phyloP scores from a whole-genome alignment of 768 basidiomycete species.

The Termitomyces sp. region DNA sequence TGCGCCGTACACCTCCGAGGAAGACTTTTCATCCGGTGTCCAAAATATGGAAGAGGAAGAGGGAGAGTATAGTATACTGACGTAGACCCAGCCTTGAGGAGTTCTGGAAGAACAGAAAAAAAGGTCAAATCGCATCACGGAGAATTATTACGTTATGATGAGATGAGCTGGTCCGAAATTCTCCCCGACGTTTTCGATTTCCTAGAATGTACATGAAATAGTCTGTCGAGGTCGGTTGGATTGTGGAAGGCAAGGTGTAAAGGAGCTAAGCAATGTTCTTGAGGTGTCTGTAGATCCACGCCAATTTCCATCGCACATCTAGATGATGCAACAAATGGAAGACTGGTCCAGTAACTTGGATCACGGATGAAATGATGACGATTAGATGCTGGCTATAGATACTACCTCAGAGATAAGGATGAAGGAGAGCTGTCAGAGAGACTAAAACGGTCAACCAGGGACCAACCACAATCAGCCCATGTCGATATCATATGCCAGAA shows the following conservation, averaged over 20 bases:
- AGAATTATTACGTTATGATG: not conserved
- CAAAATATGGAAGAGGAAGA: not conserved
- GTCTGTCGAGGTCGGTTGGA: not conserved
- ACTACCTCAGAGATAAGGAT: not conserved
- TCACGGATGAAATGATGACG: not conserved
- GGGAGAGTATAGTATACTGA: not conserved
- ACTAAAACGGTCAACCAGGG: too few species aligned
- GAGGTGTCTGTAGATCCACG: not conserved
- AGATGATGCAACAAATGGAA: not conserved
- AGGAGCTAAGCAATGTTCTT: not conserved
- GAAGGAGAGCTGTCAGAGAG: not conserved
- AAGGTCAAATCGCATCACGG: constrained; percentile 8
- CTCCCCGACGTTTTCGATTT: constrained; percentile 5
- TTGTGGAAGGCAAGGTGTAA: too few species aligned
- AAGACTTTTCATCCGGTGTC: not conserved
- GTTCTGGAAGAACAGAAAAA: not conserved
- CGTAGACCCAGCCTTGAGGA: not conserved
- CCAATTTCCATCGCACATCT: not conserved
- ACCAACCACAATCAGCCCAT: not conserved
- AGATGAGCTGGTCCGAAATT: constrained; percentile 12
- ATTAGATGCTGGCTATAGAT: not conserved
- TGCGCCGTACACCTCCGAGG: not conserved
- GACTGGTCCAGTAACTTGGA: not conserved
- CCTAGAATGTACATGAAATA: not conserved
- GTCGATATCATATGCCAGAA: not conserved